Evolutionary conservation across 305 asterid species (phyloP).

Genomic region (Lippia alba): DNA sequence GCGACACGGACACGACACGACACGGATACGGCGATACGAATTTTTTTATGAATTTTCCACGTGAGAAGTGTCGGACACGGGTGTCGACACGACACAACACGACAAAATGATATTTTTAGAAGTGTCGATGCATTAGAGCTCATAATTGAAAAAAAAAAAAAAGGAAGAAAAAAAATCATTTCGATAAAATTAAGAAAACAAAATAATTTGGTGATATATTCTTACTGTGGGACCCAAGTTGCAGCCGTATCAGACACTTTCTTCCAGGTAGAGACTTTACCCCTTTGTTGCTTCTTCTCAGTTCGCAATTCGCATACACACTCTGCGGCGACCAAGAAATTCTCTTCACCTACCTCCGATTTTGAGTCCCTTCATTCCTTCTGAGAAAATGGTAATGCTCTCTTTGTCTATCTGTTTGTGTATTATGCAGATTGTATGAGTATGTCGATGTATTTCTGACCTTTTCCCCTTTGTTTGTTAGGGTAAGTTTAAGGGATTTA

Average conservation of each 20-base stretch:
- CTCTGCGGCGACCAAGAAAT: background rate
- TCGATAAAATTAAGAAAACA: background rate
- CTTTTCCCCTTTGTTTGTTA: background rate
- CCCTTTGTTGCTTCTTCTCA: background rate
- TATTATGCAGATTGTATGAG: background rate
- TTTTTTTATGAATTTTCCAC: too few relatives aligned
- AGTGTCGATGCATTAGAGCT: too few relatives aligned
- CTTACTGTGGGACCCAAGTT: background rate
- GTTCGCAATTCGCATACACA: background rate
- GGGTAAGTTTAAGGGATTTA: background rate
- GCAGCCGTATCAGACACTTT: background rate
- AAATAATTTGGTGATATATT: background rate
- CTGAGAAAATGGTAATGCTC: constrained; percentile 16
- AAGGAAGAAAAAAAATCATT: too few relatives aligned
- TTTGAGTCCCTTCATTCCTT: background rate
- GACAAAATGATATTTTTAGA: too few relatives aligned
- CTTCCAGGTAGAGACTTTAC: background rate
- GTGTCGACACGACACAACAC: too few relatives aligned
- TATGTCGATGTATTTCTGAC: background rate
- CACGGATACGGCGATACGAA: too few relatives aligned
- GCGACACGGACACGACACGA: too few relatives aligned
- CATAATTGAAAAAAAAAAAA: too few relatives aligned
- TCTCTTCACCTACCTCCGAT: constrained; percentile 2
- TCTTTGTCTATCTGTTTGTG: background rate
- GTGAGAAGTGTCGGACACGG: too few relatives aligned